These are phyloP conservation scores for Ananas comosus DNA, from an alignment of 176 grass and related monocot species.

Conservation along the genomic window DNA sequence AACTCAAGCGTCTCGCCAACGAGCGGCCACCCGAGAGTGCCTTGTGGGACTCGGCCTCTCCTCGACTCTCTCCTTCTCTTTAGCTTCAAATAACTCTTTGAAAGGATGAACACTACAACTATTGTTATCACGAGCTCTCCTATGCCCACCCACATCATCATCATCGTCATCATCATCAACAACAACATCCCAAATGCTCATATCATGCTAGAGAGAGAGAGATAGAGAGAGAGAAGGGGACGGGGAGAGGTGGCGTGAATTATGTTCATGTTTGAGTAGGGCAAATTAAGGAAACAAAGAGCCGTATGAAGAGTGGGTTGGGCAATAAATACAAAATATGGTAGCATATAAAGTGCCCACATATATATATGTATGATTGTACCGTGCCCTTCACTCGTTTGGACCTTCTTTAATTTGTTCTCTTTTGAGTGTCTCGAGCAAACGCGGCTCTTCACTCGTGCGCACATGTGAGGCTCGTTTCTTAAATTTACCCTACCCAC, in stretches of 20 bases:
- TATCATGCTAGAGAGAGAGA: neutral
- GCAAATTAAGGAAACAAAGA: neutral
- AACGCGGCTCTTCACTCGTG: neutral
- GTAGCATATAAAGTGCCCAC: neutral
- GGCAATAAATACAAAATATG: neutral
- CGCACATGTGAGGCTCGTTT: neutral
- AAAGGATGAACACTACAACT: neutral
- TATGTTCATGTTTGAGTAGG: neutral
- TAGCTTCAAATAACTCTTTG: neutral
- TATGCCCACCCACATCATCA: neutral
- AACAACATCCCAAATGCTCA: neutral
- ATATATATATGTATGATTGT: neutral
- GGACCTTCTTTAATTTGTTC: too few species aligned
- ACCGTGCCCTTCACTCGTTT: neutral
- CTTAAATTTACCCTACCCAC: neutral
- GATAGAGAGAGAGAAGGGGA: neutral
- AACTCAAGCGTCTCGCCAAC: constrained; percentile 92
- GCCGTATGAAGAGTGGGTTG: neutral
- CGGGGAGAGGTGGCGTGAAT: neutral
- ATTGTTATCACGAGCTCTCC: neutral
- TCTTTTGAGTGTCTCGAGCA: too few species aligned
- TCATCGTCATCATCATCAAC: neutral
- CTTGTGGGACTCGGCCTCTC: constrained; percentile 42
- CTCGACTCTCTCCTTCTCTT: neutral
- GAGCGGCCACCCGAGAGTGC: constrained; percentile 81